Conservation (phyloP, 495 filamentous ascomycete species). For the Emericellopsis terricola region DNA sequence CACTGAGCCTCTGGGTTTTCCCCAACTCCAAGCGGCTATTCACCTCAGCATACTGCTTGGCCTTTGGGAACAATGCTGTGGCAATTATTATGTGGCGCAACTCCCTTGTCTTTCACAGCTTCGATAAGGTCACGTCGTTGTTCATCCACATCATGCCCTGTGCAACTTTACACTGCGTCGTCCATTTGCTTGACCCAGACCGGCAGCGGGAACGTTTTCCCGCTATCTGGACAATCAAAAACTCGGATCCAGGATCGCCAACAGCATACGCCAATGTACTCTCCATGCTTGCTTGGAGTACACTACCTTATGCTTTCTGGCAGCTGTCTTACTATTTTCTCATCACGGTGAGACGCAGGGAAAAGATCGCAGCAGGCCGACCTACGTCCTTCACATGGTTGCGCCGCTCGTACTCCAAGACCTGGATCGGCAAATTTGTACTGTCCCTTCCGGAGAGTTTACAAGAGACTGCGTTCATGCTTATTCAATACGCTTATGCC, state of each 20-base stretch:
- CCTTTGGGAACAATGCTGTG: slow-evolving; percentile 89
- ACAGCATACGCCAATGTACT: slow-evolving; percentile 59
- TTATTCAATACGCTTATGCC: slow-evolving; percentile 85
- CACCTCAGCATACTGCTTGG: slow-evolving; percentile 81
- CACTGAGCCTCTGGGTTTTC: slow-evolving; percentile 79
- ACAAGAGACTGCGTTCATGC: slow-evolving; percentile 87
- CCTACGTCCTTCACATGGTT: slow-evolving; percentile 98
- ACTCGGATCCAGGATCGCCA: slow-evolving; percentile 45
- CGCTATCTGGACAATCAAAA: slow-evolving; percentile 68
- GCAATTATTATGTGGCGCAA: slow-evolving; percentile 99
- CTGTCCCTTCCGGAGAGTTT: slow-evolving; percentile 52
- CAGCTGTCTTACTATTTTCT: slow-evolving; percentile 81
- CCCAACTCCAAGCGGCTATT: slow-evolving; percentile 82
- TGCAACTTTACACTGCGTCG: slow-evolving; percentile 75
- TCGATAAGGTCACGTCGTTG: slow-evolving; percentile 89
- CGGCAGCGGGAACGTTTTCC: slow-evolving; percentile 59
- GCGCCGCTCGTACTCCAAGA: slow-evolving; percentile 70
- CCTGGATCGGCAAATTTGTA: slow-evolving; percentile 74
- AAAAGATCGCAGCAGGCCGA: slow-evolving; percentile 88
- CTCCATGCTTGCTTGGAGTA: slow-evolving; percentile 86
- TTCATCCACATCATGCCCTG: slow-evolving; percentile 99
- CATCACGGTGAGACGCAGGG: slow-evolving; percentile 79
- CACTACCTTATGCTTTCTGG: slow-evolving; percentile 82
- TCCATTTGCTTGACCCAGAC: slow-evolving; percentile 56
- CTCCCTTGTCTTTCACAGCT: slow-evolving; percentile 89